phyloP scores from a whole-genome alignment of 495 filamentous ascomycete species.

The Parathielavia appendiculata region DNA sequence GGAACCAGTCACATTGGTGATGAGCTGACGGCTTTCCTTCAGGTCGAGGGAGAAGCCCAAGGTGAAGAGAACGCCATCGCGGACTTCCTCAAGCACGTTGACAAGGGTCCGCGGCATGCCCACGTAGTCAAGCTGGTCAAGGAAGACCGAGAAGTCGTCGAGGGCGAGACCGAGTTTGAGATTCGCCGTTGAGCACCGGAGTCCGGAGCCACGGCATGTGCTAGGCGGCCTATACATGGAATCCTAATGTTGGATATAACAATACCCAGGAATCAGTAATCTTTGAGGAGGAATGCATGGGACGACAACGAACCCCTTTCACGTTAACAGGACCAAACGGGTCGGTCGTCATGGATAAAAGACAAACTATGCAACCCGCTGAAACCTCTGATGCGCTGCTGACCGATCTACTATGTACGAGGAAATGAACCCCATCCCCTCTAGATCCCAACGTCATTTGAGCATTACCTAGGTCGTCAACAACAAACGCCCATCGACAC shows the following conservation, averaged over 20 bases:
- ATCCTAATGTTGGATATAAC: too few species aligned
- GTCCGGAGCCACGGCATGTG: too few species aligned
- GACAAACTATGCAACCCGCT: too few species aligned
- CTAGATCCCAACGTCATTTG: not conserved
- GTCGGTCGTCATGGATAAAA: too few species aligned
- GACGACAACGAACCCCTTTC: too few species aligned
- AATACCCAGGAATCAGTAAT: too few species aligned
- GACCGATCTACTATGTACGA: too few species aligned
- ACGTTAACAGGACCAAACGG: too few species aligned
- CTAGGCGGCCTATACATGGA: too few species aligned
- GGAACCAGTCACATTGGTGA: too few species aligned
- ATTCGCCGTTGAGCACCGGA: slow-evolving; percentile 36
- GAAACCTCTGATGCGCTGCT: not conserved
- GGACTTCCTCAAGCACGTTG: slow-evolving; percentile 67
- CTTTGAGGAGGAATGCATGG: too few species aligned
- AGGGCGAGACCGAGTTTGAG: slow-evolving; percentile 61
- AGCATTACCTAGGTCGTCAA: too few species aligned
- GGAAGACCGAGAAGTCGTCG: slow-evolving; percentile 53
- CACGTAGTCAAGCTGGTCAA: slow-evolving; percentile 69
- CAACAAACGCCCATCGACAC: not conserved
- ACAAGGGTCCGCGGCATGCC: slow-evolving; percentile 63
- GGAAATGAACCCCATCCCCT: not conserved
- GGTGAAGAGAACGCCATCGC: slow-evolving; percentile 59
- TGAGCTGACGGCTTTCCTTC: not conserved
- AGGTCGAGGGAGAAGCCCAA: slow-evolving; percentile 92